Evolutionary conservation across 495 filamentous ascomycete genomes (phyloP), one percentile per base, ranked within the genome.

Genomic region (Apodospora peruviana): DNA sequence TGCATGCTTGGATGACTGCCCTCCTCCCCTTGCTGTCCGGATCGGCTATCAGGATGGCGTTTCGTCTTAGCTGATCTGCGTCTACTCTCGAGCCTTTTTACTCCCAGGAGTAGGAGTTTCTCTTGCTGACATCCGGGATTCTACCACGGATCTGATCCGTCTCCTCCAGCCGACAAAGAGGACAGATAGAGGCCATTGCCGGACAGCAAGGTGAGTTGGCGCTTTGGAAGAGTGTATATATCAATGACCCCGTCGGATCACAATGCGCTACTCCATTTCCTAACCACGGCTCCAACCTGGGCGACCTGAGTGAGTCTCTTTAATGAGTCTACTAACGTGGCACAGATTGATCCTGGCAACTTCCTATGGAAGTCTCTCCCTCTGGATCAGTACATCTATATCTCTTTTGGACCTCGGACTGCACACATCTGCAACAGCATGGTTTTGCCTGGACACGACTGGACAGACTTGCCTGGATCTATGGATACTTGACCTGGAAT

Each of bases 171-270:
- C 50, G 62, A 61, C 61, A 51, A 66, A 61, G 65, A 55, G 50
- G 48, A 36, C 50, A 51, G 14, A 32, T 7, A 32, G 14, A 55
- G 53, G 63, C 60, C 50, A 50, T 45, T 59, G 62, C 68, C 62
- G 67, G 71, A 68, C 71, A 73, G 71, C 71, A 65, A 70, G 70
- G 70, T 75, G 67, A 75, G 70, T 68, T 57, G 56, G 55, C 44
- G 41, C 43, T 55, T 55, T 66, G 60, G 52, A 61, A 61, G 56
- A 48, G 55, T 68, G 69, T 74, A 65, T 68, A 70, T 72, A 69
- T 69, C 61, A 66, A 57, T 66, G 59, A 68, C 57, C 61, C 62
- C 47, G 36, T 49, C 39, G 53, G 60, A 62, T 43, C 52, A 44
- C 50, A 60, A 62, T 59, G 16, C 56, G 58, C 53, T 51, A 64